phyloP scores from a whole-genome alignment of 1,284 basidiomycete species.

The Butyriboletus appendiculatus region DNA sequence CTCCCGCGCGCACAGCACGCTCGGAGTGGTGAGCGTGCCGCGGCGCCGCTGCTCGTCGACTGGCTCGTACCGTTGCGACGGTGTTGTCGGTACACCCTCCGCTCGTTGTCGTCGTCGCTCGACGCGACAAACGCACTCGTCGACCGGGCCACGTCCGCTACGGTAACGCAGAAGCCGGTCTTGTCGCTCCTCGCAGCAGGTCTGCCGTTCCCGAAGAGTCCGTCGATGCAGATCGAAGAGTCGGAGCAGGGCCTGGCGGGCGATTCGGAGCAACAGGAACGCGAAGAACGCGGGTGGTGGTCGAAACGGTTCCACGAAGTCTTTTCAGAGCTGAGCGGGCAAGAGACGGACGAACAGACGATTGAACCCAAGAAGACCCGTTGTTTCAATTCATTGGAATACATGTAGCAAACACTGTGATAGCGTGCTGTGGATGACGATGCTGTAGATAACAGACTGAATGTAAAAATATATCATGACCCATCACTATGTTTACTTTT shows the following conservation, averaged over 20 bases:
- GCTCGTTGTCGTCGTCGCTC: conserved; percentile 54
- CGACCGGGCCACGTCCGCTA: conserved; percentile 34
- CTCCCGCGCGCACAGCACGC: conserved; percentile 6
- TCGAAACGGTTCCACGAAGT: conserved; percentile 70
- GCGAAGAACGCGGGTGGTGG: conserved; percentile 83
- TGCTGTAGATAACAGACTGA: conserved; percentile 8
- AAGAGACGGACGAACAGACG: conserved; percentile 3
- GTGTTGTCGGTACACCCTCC: conserved; percentile 53
- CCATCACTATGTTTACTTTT: conserved; percentile 1
- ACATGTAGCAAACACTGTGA: neutral
- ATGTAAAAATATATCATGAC: neutral
- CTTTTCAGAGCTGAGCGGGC: conserved; percentile 50
- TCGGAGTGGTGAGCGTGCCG: neutral
- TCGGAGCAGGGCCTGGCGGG: conserved; percentile 29
- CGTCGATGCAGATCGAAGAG: conserved; percentile 55
- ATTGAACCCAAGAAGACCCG: neutral
- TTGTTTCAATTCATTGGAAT: conserved; percentile 3
- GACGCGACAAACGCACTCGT: conserved; percentile 35
- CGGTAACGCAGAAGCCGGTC: conserved; percentile 48
- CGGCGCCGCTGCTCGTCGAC: conserved; percentile 1
- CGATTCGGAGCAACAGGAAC: conserved; percentile 47
- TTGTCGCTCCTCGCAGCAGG: conserved; percentile 58
- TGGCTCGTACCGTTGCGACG: conserved; percentile 53
- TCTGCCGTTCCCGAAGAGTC: conserved; percentile 66
- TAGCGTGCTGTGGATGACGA: conserved; percentile 2